Evolutionary conservation across 306 rosid species (phyloP).

Genomic region (Vigna reflexopilosa): DNA sequence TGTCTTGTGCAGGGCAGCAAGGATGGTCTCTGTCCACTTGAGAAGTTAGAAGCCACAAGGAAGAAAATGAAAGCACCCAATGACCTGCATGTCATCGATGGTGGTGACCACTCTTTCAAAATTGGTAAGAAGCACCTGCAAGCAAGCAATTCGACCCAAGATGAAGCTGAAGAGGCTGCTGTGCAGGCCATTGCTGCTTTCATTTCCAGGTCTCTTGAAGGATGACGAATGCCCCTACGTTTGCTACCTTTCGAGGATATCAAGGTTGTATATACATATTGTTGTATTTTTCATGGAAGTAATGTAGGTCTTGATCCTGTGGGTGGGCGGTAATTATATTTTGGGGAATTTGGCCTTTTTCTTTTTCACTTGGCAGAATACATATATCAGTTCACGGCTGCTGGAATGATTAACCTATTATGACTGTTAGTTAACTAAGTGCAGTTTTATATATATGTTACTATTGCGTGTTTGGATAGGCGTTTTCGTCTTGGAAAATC

Average conservation of each 20-base stretch:
- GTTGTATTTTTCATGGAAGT: conserved; percentile 17
- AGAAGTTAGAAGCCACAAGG: conserved; percentile 72
- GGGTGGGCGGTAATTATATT: conserved; percentile 22
- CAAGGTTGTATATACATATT: conserved; percentile 43
- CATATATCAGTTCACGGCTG: conserved; percentile 10
- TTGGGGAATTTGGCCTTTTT: conserved; percentile 6
- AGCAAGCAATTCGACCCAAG: conserved; percentile 63
- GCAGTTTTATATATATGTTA: conserved; percentile 7
- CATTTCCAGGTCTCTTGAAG: conserved; percentile 54
- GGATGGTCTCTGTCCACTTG: conserved; percentile 76
- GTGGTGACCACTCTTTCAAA: conserved; percentile 96
- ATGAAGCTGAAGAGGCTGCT: conserved; percentile 73
- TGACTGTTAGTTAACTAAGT: conserved; percentile 31
- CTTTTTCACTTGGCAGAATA: background rate
- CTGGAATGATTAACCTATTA: conserved; percentile 27
- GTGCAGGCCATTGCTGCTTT: conserved; percentile 65
- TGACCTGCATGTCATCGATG: conserved; percentile 76
- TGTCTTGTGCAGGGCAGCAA: conserved; percentile 74
- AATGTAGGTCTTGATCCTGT: conserved; percentile 21
- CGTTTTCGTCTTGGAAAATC: conserved; percentile 9
- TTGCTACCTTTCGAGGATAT: conserved; percentile 19
- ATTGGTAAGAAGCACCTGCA: conserved; percentile 87
- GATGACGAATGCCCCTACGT: conserved; percentile 35
- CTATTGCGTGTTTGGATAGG: background rate
- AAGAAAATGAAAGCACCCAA: conserved; percentile 69